These are phyloP conservation scores for Aureobasidium sp. DNA, from an alignment of 2,329 filamentous ascomycete species.

Conservation along the genomic window DNA sequence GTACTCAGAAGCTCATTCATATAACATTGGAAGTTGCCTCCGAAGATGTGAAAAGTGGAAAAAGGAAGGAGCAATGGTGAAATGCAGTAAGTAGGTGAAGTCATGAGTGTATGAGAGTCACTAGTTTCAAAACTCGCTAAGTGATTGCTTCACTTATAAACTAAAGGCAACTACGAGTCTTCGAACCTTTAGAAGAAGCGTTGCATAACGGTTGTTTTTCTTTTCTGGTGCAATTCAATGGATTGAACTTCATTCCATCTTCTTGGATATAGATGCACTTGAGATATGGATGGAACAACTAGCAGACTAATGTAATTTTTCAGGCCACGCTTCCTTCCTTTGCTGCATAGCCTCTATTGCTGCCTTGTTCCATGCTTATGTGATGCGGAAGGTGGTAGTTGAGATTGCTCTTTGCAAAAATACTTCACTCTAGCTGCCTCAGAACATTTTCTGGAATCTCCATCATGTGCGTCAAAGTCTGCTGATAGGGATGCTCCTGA, in stretches of 20 bases:
- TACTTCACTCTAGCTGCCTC: background rate
- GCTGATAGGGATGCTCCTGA: background rate
- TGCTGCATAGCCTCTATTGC: background rate
- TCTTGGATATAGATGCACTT: background rate
- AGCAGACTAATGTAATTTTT: background rate
- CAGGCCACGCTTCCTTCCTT: background rate
- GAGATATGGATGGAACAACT: background rate
- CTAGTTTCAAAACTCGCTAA: too few relatives aligned
- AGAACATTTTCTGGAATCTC: background rate
- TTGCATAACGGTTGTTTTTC: too few relatives aligned
- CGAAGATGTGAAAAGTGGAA: background rate
- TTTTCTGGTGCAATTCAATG: too few relatives aligned
- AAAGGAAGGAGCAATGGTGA: background rate
- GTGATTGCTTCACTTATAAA: too few relatives aligned
- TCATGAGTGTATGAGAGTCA: too few relatives aligned
- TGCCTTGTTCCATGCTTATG: too few relatives aligned
- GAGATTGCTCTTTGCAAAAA: background rate
- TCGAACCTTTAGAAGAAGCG: too few relatives aligned
- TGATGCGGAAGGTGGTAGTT: too few relatives aligned
- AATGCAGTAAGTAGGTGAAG: background rate
- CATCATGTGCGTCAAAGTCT: background rate
- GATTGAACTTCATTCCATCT: background rate
- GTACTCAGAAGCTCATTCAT: too few relatives aligned
- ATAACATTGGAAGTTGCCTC: too few relatives aligned
- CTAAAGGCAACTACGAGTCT: too few relatives aligned